Percentiles rank a stretch among this genome's conserved stretches.
Conservation (phyloP, 2,329 filamentous ascomycete genomes). For the Clonostachys sp. region DNA sequence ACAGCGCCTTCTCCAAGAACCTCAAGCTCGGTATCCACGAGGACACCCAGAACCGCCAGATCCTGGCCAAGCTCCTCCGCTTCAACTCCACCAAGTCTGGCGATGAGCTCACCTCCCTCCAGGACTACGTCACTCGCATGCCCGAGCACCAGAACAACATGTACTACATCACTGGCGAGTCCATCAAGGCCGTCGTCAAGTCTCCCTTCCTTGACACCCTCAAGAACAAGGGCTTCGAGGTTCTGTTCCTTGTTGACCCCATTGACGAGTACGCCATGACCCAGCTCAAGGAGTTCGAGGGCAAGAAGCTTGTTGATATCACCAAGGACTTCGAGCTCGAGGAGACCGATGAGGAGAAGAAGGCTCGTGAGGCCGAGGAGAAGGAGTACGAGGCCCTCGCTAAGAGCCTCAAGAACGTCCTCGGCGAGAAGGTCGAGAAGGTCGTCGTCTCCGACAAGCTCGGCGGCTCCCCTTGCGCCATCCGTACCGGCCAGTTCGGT, state of each 20-base stretch:
- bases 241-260: conserved; percentile 98
- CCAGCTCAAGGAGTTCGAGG: conserved; percentile 99
- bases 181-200: conserved; percentile 94
- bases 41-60: conserved; percentile 92
- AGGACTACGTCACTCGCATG: conserved; percentile 99
- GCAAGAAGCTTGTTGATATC: conserved; percentile 99
- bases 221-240: conserved; percentile 99
- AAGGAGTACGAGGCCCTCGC: conserved; percentile 95
- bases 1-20: conserved; percentile 99
- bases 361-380: conserved; percentile 88
- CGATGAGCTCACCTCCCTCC: conserved; percentile 89
- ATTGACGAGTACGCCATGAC: conserved; percentile 99
- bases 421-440: conserved; percentile 99
- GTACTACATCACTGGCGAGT: conserved; percentile 99
- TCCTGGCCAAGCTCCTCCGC: conserved; percentile 95
- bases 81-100: conserved; percentile 99
- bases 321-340: conserved; percentile 99
- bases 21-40: conserved; percentile 99
- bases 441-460: conserved; percentile 99
- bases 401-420: conserved; percentile 98
- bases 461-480: conserved; percentile 88
- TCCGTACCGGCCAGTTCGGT: conserved; percentile 98
- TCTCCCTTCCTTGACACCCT: conserved; percentile 98
- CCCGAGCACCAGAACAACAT: conserved; percentile 99
- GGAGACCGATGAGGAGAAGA: conserved; percentile 99